A percentile compares a stretch with the other conserved stretches of the same genome.
Conservation (phyloP, 495 filamentous ascomycete species). For the Aspergillus asperescens region DNA sequence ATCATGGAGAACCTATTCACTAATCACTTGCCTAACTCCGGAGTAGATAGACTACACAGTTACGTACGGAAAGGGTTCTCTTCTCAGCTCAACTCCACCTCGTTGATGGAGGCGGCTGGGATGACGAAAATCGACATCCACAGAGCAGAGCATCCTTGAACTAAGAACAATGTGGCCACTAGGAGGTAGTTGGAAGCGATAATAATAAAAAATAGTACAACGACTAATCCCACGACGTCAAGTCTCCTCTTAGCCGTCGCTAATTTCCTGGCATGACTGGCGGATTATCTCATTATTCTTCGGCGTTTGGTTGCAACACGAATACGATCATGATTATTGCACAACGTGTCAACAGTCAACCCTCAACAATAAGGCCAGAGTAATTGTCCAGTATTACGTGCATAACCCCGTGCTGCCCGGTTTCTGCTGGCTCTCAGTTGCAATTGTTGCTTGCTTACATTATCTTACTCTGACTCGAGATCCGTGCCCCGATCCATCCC, state of each 20-base stretch:
- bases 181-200: background rate
- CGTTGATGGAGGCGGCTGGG: background rate
- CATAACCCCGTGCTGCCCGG: slow-evolving; percentile 10
- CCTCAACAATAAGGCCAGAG: slow-evolving; percentile 3
- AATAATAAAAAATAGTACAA: background rate
- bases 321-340: background rate
- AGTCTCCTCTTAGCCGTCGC: slow-evolving; percentile 2
- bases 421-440: slow-evolving; percentile 9
- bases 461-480: slow-evolving; percentile 22
- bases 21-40: background rate
- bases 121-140: slow-evolving; percentile 19
- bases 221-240: background rate
- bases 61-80: slow-evolving; percentile 8
- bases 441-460: slow-evolving; percentile 21
- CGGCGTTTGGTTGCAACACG: background rate
- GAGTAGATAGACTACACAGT: slow-evolving; percentile 3
- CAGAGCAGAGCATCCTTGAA: background rate
- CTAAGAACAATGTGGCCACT: background rate
- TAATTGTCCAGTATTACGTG: slow-evolving; percentile 15
- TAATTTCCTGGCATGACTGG: slow-evolving; percentile 1
- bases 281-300: background rate
- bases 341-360: slow-evolving; percentile 1
- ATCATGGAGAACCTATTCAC: background rate
- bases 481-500: slow-evolving; percentile 21
- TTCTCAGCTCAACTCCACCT: slow-evolving; percentile 4